Base-by-base conservation (phyloP, 1,284 basidiomycete genomes). In the Marasmius tenuissimus region DNA sequence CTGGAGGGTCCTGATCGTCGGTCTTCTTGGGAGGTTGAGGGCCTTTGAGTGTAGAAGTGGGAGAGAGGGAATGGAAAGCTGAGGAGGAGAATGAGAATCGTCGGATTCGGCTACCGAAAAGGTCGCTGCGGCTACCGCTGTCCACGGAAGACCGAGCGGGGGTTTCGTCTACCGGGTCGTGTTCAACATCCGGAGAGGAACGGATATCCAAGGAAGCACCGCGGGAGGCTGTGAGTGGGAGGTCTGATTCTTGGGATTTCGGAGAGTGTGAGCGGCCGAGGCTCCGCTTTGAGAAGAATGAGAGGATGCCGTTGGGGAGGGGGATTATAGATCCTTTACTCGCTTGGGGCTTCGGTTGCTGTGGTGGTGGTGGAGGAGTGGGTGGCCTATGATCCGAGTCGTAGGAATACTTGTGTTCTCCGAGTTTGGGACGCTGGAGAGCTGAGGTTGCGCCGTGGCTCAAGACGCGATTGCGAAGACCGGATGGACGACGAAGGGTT, bases 131-230 rank as follows among this genome's bases (percentile, higher is more conserved):
- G 37, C 33, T 27, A 47, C 6, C 45, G 20, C 45, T 33, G n/a
- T 35, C 48, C 34, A 37, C 37, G 16, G 53, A 53, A 8, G 58
- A 22, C 20, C 38, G n/a, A 4, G 34, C 51, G 39, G 65, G 22
- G 35, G 61, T 34, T 18, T 33, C 12, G 35, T 35, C 33, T 42
- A 27, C 27, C 27, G n/a, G 34, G 11, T 50, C 38, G 18, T n/a
- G 8, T 11, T 50, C 35, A 18, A 18, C 16, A 34, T 5, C 20
- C 4, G 63, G 34, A 34, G 48, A 12, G 16, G 48, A 16, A 27
- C 35, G 20, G 18, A 80, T 66, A 64, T 83, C 80, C 2, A 82
- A 64, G 5, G 79, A 80, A 4, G 68, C 72, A 4, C 72, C 72
- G 7, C 75, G 75, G 16, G 66, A 70, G 16, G 45, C 2, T 4